Conservation (phyloP, 768 basidiomycete genomes). For the Lactifluus piperatus region DNA sequence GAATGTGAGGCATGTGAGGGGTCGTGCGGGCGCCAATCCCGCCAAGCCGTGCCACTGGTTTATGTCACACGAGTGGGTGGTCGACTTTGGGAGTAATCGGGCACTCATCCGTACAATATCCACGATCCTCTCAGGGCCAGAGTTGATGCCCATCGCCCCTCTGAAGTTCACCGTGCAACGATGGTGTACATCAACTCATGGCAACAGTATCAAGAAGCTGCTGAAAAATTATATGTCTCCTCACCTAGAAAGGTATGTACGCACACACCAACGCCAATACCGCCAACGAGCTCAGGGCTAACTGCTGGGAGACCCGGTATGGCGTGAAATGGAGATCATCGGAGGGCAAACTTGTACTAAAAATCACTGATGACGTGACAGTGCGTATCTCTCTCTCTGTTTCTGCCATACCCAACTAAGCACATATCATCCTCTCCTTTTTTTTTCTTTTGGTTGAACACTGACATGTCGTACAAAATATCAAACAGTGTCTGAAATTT, state of each 20-base stretch:
- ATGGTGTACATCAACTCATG: conserved; percentile 89
- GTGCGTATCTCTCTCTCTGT: conserved; percentile 38
- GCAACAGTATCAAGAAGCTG: conserved; percentile 87
- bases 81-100: not conserved
- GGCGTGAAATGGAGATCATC: conserved; percentile 85
- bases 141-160: conserved; percentile 13
- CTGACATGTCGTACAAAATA: not conserved
- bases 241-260: conserved; percentile 65
- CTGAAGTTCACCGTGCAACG: conserved; percentile 26
- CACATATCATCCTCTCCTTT: not conserved
- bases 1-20: too few relatives aligned
- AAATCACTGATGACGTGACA: conserved; percentile 85
- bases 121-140: not conserved
- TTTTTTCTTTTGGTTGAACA: not conserved
- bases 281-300: not conserved
- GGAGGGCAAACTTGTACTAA: conserved; percentile 83
- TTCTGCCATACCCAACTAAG: too few relatives aligned
- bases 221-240: conserved; percentile 73
- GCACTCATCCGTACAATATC: not conserved
- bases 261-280: not conserved
- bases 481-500: conserved; percentile 85
- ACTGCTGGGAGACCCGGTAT: conserved; percentile 64
- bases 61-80: not conserved
- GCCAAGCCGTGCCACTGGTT: not conserved
- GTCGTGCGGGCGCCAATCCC: not conserved